Evolutionary conservation across 352 stramenopile species (phyloP), one percentile per base, ranked within the genome.

Genomic region (Pythium apleroticum): DNA sequence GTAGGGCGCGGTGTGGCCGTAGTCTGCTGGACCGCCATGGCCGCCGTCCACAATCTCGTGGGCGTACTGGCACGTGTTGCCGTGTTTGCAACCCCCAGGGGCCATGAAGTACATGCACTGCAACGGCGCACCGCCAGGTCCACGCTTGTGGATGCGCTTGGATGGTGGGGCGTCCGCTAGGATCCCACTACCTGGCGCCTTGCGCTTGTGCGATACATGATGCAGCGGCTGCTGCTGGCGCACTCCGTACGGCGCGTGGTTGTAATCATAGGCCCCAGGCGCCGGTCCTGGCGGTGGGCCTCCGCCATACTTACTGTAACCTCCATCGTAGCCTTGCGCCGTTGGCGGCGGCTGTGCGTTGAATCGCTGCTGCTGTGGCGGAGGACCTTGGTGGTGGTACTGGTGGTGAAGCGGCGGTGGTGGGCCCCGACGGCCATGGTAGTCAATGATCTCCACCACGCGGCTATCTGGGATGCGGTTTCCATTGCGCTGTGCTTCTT

Each of bases 401-500:
- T 39, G 35, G 24, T 52, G 30, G 6, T 61, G 31, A 14, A 53
- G 57, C 14, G 53, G 48, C 4, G 46, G 43, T n/a, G 55, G 65
- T 5, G 72, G 64, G 28, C 71, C 71, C 35, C 73, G 76, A 30
- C 81, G 81, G 49, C 74, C 72, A 56, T 84, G 84, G 43, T 80
- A 74, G 55, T 90, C 80, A 59, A 95, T 69, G 58, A 95, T 90
- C 69, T 95, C 84, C 49, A 87, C 67, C 46, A 95, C 84, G 45
- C 86, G 86, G 14, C 71, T 74, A 63, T 95, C 86, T 4, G 83
- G 64, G 57, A 95, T 93, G 41, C 72, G 75, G 60, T 91, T 90
- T 50, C 83, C 81, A 53, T 90, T 81, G 58, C 78, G 86, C 63
- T 89, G 80, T n/a, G 81, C 86, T 66, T 95, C 86, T 22, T 91